Conservation (phyloP, 495 filamentous ascomycete species). For the Penicillium taxi region DNA sequence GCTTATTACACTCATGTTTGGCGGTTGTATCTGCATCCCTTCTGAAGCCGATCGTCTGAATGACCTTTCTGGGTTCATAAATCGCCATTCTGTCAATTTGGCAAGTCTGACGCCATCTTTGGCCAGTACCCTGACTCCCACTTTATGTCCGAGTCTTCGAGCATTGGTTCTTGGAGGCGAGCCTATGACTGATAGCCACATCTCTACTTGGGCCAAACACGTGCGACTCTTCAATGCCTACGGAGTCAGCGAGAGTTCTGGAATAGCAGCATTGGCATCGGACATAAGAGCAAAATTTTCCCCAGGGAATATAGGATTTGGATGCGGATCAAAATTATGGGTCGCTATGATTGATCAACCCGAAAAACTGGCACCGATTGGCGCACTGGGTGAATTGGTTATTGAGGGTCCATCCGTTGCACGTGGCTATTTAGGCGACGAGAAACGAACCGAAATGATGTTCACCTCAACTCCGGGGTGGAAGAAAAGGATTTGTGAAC, state of each 20-base stretch:
- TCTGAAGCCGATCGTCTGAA: slow-evolving; percentile 9
- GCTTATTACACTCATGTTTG: slow-evolving; percentile 12
- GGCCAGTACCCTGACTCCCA: neutral
- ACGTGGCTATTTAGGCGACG: slow-evolving; percentile 46
- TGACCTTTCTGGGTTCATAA: neutral
- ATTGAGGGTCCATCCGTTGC: slow-evolving; percentile 44
- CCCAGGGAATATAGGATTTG: slow-evolving; percentile 43
- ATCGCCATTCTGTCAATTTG: neutral
- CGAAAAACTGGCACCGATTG: slow-evolving; percentile 41
- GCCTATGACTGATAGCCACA: slow-evolving; percentile 33
- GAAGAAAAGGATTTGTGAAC: slow-evolving; percentile 23
- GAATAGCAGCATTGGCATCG: slow-evolving; percentile 33
- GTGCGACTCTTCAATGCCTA: slow-evolving; percentile 50
- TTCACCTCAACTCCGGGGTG: slow-evolving; percentile 38
- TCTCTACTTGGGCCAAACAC: slow-evolving; percentile 46
- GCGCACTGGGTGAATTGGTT: slow-evolving; percentile 47
- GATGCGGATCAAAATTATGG: slow-evolving; percentile 48
- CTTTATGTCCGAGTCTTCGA: neutral
- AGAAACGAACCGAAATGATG: slow-evolving; percentile 39
- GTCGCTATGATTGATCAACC: slow-evolving; percentile 42
- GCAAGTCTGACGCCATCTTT: neutral
- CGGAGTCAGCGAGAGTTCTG: slow-evolving; percentile 48
- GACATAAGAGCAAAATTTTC: slow-evolving; percentile 23
- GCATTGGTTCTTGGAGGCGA: neutral
- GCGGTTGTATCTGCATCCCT: slow-evolving; percentile 16